Evolutionary conservation across 768 basidiomycete species (phyloP), one percentile per base, ranked within the genome.

Genomic region (Tulasnella sp.): DNA sequence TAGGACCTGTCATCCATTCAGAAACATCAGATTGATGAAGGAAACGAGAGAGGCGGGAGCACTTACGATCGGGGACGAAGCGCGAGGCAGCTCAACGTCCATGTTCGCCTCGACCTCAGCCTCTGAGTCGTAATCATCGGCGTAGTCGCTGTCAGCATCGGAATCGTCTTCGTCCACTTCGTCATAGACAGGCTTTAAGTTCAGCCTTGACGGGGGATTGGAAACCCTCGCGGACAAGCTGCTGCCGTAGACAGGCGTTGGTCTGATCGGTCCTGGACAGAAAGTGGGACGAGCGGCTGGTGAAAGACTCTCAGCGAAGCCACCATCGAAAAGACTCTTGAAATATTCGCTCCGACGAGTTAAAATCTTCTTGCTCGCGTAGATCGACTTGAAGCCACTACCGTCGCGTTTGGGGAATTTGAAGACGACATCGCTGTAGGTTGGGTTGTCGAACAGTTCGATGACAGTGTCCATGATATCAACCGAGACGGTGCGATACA

Each of bases 371-470:
- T 76, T 76, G 75, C 75, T 76, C 17, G 75, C 75, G 67, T 69
- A 76, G 67, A 76, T 68, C 17, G 75, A 76, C 42, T 49, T 19
- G 67, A 68, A 76, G 34, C 73, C 73, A 14, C 31, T 37, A 19
- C 75, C 75, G 31, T 49, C 34, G 67, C 75, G 67, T n/a, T 31
- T 76, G 22, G 75, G 75, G 67, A 76, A 76, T n/a, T 76, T 68
- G 75, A 76, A 76, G 36, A 76, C 75, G 29, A 76, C 75, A 49
- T 76, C 75, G 68, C 75, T 76, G 45, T 76, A 54, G 3, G 67
- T 31, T 36, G 75, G 75, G 39, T 76, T 76, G 52, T 76, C 75
- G 75, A 76, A 76, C 3, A 76, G 42, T 39, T 76, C 75, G 75
- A 69, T 37, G 37, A 76, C 15, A 22, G 67, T 69, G 15, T 76